Base-by-base conservation (phyloP, 257 asterid genomes). In the Lycium barbarum region DNA sequence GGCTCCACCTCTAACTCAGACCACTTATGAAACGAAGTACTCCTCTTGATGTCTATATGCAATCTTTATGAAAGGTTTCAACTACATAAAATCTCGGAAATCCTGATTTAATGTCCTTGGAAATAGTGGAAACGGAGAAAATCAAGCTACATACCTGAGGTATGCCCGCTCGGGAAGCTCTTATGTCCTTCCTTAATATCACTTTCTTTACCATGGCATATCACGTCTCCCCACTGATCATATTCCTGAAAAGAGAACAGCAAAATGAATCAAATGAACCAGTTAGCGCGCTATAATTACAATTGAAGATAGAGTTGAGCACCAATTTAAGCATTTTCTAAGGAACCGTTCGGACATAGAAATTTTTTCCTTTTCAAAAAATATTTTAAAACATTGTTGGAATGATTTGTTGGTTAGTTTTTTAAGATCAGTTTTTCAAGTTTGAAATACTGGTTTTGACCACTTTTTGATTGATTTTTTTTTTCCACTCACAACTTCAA, bases 81-180 rank as follows among this genome's bases (percentile, higher is more conserved):
- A 58, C 22, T 22, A 81, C 40, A 7, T n/a, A 36, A 11, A 35
- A 35, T 8, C 66, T 51, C 62, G 0, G 17, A 51, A 26, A 76
- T 76, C 65, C 47, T 51, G 63, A 51, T 76, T 0, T 49, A 53
- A 76, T 13, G 62, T 12, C 22, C 8, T 51, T 26, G 63, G 47
- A 8, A 17, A 6, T 7, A 26, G 65, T 26, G 47, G 82, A 78
- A 14, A 0, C 0, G 26, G 65, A 76, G 82, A 76, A 72, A 38
- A 57, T 59, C 55, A 8, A 67, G 35, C 72, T 61, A 85, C 93
- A 87, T 90, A 95, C 98, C 91, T 79, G 97, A 93, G 85, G 98
- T 88, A 66, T 95, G 98, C 58, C 98, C 98, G 51, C 98, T 95
- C n/a, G 98, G 98, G 88, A 95, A 95, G 87, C 98, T 95, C 92